A percentile compares a stretch with the other conserved stretches of the same genome.
These are phyloP conservation scores for Neurospora hispaniola DNA, from an alignment of 495 filamentous ascomycete genomes.

Conservation along the genomic window DNA sequence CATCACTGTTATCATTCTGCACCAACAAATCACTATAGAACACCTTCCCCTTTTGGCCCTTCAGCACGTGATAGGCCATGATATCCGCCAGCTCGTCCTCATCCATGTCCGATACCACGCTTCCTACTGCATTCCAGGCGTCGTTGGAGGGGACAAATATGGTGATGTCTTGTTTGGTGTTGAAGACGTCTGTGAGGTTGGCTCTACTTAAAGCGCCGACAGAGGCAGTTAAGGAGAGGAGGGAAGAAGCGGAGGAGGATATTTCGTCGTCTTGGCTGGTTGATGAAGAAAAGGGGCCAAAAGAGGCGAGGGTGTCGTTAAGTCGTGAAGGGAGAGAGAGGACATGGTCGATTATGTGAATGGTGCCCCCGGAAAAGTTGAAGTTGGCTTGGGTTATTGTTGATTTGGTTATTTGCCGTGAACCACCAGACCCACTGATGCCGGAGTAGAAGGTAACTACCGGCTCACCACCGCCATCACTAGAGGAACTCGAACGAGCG, in stretches of 20 bases:
- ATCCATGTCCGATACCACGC: slow-evolving; percentile 4
- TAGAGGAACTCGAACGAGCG: slow-evolving; percentile 3
- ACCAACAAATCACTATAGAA: slow-evolving; percentile 33
- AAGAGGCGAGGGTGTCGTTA: slow-evolving; percentile 26
- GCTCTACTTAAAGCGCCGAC: slow-evolving; percentile 43
- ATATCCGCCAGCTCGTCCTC: slow-evolving; percentile 10
- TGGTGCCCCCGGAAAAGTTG: slow-evolving; percentile 50
- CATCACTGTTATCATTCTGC: slow-evolving; percentile 22
- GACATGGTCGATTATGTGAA: slow-evolving; percentile 54
- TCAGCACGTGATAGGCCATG: slow-evolving; percentile 25
- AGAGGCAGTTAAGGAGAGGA: slow-evolving; percentile 38
- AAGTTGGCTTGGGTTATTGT: slow-evolving; percentile 32
- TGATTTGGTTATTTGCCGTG: not conserved
- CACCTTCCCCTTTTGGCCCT: slow-evolving; percentile 30
- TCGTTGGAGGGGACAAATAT: slow-evolving; percentile 42
- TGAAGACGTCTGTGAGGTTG: slow-evolving; percentile 31
- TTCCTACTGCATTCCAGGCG: slow-evolving; percentile 17
- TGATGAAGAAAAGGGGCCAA: not conserved
- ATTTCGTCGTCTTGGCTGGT: not conserved
- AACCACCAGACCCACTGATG: slow-evolving; percentile 6
- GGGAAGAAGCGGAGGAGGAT: slow-evolving; percentile 10
- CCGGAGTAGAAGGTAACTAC: slow-evolving; percentile 30
- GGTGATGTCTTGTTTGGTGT: slow-evolving; percentile 41
- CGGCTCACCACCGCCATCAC: slow-evolving; percentile 14
- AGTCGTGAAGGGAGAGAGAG: slow-evolving; percentile 46